phyloP scores from a whole-genome alignment of 257 asterid species.

The Ilex aquifolium region DNA sequence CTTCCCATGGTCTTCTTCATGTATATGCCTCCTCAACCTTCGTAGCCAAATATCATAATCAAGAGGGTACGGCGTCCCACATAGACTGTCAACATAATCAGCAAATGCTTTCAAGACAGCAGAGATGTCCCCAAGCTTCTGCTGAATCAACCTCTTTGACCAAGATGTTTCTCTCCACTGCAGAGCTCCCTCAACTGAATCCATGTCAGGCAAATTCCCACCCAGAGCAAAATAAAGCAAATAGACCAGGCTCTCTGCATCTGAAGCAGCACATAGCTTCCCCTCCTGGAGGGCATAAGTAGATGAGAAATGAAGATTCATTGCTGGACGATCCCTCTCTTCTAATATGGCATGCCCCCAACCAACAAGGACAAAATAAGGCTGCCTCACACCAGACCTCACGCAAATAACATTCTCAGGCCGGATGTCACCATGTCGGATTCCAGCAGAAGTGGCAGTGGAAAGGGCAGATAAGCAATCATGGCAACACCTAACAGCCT shows the following conservation, averaged over 20 bases:
- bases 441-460: constrained; percentile 60
- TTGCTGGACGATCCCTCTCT: constrained; percentile 86
- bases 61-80: constrained; percentile 95
- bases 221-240: constrained; percentile 74
- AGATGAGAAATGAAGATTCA: constrained; percentile 90
- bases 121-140: constrained; percentile 87
- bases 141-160: constrained; percentile 96
- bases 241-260: constrained; percentile 90
- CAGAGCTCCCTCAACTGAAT: constrained; percentile 94
- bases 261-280: constrained; percentile 88
- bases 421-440: constrained; percentile 89
- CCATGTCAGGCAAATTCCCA: constrained; percentile 72
- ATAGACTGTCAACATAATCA: constrained; percentile 93
- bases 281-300: constrained; percentile 98
- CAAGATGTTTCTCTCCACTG: constrained; percentile 94
- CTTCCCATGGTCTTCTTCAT: constrained; percentile 59
- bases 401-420: constrained; percentile 78
- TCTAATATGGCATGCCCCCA: constrained; percentile 99
- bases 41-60: constrained; percentile 86
- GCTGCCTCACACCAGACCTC: constrained; percentile 44
- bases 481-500: constrained; percentile 88
- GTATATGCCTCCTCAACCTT: constrained; percentile 58
- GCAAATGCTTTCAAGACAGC: constrained; percentile 96
- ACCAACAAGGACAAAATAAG: constrained; percentile 64
- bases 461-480: constrained; percentile 89